These are phyloP conservation scores for Beta macrorhiza DNA, from an alignment of 179 eudicot species.

Conservation along the genomic window DNA sequence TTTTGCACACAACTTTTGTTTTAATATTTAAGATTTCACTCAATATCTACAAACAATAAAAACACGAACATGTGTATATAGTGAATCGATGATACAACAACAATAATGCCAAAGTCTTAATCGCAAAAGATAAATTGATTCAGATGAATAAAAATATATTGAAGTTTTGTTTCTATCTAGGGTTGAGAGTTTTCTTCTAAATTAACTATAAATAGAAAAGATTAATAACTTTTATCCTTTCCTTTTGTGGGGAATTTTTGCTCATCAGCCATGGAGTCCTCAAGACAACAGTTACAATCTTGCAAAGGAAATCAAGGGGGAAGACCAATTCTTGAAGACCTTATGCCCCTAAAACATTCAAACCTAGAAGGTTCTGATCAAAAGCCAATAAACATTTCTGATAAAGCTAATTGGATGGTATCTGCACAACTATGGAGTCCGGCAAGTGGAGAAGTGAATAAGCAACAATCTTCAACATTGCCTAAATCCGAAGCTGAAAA, in stretches of 20 bases:
- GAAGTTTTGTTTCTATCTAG: slow-evolving; percentile 9
- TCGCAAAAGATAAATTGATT: neutral
- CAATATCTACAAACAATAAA: slow-evolving; percentile 1
- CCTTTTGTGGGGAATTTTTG: neutral
- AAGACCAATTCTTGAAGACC: slow-evolving; percentile 45
- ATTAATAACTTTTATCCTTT: neutral
- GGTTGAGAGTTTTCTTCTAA: slow-evolving; percentile 12
- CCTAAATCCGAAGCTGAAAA: slow-evolving; percentile 36
- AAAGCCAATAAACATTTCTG: slow-evolving; percentile 32
- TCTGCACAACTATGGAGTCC: slow-evolving; percentile 53
- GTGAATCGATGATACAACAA: neutral
- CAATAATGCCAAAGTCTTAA: no score
- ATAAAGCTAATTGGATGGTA: slow-evolving; percentile 55
- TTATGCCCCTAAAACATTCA: slow-evolving; percentile 41
- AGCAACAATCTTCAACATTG: slow-evolving; percentile 27
- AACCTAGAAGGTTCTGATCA: slow-evolving; percentile 37
- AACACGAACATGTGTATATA: neutral
- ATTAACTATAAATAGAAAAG: neutral
- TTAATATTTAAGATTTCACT: slow-evolving; percentile 21
- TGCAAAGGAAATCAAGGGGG: slow-evolving; percentile 44
- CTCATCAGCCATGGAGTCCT: slow-evolving; percentile 74
- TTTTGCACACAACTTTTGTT: slow-evolving; percentile 30
- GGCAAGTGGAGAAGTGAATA: slow-evolving; percentile 36
- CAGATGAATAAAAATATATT: neutral
- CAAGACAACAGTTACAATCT: slow-evolving; percentile 73